A percentile compares a stretch with the other conserved stretches of the same genome.
Conservation (phyloP, 2,329 filamentous ascomycete genomes). For the Botrytis sinoallii region DNA sequence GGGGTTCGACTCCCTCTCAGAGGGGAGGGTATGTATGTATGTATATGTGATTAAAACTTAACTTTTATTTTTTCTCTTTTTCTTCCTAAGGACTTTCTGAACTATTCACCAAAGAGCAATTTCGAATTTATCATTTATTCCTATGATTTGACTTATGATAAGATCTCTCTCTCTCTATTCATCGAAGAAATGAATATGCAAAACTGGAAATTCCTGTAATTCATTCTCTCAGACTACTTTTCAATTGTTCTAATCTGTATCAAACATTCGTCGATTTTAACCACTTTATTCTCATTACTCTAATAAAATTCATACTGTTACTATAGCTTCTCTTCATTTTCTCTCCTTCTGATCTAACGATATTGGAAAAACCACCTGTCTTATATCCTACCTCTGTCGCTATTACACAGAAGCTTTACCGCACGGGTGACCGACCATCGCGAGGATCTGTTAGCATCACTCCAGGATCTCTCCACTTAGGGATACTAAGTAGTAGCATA, state of each 20-base stretch:
- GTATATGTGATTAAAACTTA: background rate
- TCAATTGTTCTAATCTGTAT: background rate
- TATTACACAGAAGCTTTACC: too few relatives aligned
- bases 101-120: background rate
- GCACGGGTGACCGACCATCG: too few relatives aligned
- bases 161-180: too few relatives aligned
- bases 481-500: too few relatives aligned
- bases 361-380: too few relatives aligned
- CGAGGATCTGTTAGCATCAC: too few relatives aligned
- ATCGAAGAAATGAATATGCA: background rate
- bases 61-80: too few relatives aligned
- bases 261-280: background rate
- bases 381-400: too few relatives aligned
- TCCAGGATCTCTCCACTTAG: too few relatives aligned
- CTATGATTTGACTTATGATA: background rate
- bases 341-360: too few relatives aligned
- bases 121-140: background rate
- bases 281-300: background rate
- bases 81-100: too few relatives aligned
- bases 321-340: background rate
- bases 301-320: rapidly evolving
- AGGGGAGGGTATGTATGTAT: too few relatives aligned
- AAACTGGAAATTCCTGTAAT: background rate
- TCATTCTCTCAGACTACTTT: background rate
- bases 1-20: background rate